phyloP scores from a whole-genome alignment of 306 rosid species.

The Lupinus albus region DNA sequence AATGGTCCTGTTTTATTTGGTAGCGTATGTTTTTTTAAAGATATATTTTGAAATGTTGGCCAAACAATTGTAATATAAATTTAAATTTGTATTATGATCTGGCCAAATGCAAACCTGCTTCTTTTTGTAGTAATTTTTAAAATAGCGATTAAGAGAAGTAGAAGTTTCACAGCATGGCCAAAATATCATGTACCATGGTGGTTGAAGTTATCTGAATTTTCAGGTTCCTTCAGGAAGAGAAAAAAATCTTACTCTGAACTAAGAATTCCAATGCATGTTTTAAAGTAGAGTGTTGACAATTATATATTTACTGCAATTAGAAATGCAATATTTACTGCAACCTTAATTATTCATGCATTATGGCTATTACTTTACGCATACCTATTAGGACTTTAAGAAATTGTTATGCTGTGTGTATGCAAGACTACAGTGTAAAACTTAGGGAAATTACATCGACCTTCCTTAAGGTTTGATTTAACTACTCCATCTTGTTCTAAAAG shows the following conservation, averaged over 20 bases:
- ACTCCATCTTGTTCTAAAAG: too few species aligned
- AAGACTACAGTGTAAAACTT: neutral
- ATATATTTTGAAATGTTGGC: conserved; percentile 7
- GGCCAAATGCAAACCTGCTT: conserved; percentile 26
- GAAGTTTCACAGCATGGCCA: neutral
- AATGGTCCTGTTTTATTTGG: neutral
- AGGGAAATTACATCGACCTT: too few species aligned
- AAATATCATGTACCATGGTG: conserved; percentile 8
- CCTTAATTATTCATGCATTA: conserved; percentile 12
- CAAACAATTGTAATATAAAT: neutral
- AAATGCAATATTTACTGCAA: too few species aligned
- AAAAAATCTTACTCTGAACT: neutral
- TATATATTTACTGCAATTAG: neutral
- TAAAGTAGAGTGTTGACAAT: neutral
- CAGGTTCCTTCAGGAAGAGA: neutral
- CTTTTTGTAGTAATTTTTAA: neutral
- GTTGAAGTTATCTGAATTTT: conserved; percentile 2
- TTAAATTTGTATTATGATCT: neutral
- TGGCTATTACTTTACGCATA: conserved; percentile 13
- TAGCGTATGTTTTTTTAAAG: neutral
- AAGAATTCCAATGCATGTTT: neutral
- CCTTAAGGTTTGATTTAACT: too few species aligned
- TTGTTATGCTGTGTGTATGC: conserved; percentile 11
- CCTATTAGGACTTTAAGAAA: conserved; percentile 1
- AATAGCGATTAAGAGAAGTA: neutral